Percentiles rank a stretch among this genome's conserved stretches.
Conservation (phyloP, 306 rosid species). For the Malus orientalis region DNA sequence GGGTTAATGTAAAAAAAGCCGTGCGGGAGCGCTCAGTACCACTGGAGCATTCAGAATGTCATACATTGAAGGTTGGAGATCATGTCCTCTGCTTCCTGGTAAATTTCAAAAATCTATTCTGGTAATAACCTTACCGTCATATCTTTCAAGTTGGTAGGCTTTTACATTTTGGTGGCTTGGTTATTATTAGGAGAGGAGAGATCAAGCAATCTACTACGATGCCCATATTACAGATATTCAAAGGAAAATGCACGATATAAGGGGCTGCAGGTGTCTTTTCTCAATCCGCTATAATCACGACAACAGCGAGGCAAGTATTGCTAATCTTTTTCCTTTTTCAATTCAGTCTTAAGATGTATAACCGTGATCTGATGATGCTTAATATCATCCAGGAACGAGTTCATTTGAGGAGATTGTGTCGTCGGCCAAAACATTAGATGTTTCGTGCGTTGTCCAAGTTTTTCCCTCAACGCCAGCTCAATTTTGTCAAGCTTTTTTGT, state of each 20-base stretch:
- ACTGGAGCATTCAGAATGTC: conserved; percentile 63
- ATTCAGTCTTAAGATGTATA: neutral
- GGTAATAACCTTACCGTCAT: neutral
- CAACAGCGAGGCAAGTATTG: conserved; percentile 52
- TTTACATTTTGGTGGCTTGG: conserved; percentile 13
- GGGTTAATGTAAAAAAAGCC: conserved; percentile 58
- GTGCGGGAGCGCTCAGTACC: conserved; percentile 87
- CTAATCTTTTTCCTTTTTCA: neutral
- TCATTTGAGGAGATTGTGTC: conserved; percentile 76
- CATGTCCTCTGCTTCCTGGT: conserved; percentile 89
- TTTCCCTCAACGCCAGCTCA: neutral
- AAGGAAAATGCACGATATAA: conserved; percentile 82
- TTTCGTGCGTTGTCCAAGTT: neutral
- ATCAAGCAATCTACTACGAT: conserved; percentile 78
- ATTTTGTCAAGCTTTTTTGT: neutral
- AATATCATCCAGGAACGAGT: conserved; percentile 57
- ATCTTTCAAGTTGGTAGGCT: neutral
- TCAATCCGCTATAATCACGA: conserved; percentile 70
- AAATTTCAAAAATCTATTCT: conserved; percentile 10
- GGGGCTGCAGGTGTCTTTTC: conserved; percentile 93
- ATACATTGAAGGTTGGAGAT: conserved; percentile 61
- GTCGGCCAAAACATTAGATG: conserved; percentile 33
- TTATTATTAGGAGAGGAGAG: conserved; percentile 65
- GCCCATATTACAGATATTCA: conserved; percentile 70
- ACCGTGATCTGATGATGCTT: neutral